Conservation (phyloP, 495 filamentous ascomycete species). For the Trichoderma reesei region DNA sequence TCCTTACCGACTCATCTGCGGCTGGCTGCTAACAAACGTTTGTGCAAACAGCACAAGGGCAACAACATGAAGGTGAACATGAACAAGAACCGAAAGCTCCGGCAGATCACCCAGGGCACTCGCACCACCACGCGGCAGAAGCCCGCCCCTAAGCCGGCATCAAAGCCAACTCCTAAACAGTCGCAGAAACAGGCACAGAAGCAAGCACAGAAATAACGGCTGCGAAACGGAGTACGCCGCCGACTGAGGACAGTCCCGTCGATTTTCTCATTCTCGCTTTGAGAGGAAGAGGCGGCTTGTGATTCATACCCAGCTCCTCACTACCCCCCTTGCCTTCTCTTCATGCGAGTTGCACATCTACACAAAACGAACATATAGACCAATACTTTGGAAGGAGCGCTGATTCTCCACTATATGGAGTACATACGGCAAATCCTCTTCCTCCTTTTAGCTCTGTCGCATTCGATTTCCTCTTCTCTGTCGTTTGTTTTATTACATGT, state of each 20-base stretch:
- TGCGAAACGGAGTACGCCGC: no score
- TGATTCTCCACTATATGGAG: background rate
- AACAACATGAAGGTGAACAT: slow-evolving; percentile 5
- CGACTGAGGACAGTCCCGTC: no score
- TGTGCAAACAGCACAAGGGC: background rate
- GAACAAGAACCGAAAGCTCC: slow-evolving; percentile 1
- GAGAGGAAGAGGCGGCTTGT: no score
- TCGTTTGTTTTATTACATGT: background rate
- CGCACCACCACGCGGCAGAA: no score
- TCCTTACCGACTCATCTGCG: background rate
- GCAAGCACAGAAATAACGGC: no score
- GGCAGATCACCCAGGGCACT: background rate
- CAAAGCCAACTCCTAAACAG: no score
- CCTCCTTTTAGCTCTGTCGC: background rate
- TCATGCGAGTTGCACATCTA: background rate
- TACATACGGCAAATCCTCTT: background rate
- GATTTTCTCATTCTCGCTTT: no score
- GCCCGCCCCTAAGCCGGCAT: no score
- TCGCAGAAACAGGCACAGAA: no score
- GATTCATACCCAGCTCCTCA: background rate
- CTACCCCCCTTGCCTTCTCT: background rate
- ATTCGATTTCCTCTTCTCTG: background rate
- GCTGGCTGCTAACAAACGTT: background rate
- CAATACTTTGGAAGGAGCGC: background rate
- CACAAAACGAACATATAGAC: background rate